Evolutionary conservation across 352 stramenopile species (phyloP).

Genomic region (Globisporangium polare): DNA sequence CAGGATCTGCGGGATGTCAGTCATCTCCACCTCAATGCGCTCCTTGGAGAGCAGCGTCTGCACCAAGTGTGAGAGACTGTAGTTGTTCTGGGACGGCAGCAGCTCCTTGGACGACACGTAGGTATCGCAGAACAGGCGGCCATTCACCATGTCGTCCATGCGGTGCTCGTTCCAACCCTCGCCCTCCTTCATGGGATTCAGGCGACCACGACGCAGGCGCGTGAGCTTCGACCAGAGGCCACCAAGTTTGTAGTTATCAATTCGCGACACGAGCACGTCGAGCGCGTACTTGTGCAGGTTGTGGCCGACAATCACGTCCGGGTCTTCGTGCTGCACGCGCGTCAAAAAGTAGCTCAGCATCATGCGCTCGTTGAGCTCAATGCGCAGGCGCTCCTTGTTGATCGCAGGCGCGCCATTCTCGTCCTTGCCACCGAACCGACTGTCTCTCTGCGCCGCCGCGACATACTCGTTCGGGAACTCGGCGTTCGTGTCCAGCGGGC

Average conservation of each 20-base stretch:
- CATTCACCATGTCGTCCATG: conserved; percentile 89
- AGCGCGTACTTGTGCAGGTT: conserved; percentile 98
- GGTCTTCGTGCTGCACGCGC: conserved; percentile 95
- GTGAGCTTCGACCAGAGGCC: conserved; percentile 83
- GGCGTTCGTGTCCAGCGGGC: conserved; percentile 58
- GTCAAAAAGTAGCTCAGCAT: conserved; percentile 86
- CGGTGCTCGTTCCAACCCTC: conserved; percentile 88
- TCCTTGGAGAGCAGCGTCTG: conserved; percentile 87
- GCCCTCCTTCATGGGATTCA: conserved; percentile 75
- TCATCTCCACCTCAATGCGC: conserved; percentile 92
- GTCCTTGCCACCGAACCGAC: conserved; percentile 52
- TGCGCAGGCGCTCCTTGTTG: conserved; percentile 48
- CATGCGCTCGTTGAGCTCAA: conserved; percentile 82
- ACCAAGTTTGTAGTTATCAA: conserved; percentile 90
- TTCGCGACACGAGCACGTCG: conserved; percentile 95
- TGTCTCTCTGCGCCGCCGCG: conserved; percentile 43
- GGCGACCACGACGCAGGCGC: conserved; percentile 66
- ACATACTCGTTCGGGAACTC: conserved; percentile 62
- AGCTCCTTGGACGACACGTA: conserved; percentile 98
- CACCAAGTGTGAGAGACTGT: conserved; percentile 95
- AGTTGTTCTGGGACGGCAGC: conserved; percentile 96
- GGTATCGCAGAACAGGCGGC: conserved; percentile 97
- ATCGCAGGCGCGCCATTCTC: conserved; percentile 31
- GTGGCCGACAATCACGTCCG: conserved; percentile 98
- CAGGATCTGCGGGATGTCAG: conserved; percentile 94